Conservation (phyloP, 2,329 filamentous ascomycete species). For the Seiridium unicorne region DNA sequence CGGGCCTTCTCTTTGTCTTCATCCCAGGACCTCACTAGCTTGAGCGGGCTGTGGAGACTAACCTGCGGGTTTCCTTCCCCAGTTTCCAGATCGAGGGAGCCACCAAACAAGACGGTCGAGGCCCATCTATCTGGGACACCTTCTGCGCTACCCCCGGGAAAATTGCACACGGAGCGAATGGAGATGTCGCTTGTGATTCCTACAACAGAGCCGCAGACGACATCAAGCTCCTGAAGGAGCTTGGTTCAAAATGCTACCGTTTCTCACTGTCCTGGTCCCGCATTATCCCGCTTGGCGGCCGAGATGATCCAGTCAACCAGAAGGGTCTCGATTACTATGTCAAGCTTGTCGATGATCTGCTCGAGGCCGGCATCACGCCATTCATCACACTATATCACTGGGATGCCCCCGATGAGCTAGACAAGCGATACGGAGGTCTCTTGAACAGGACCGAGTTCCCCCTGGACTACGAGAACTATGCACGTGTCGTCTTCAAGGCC, state of each 20-base stretch:
- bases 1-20: not conserved
- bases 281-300: conserved; percentile 81
- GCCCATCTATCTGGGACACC: conserved; percentile 85
- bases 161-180: conserved; percentile 74
- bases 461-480: conserved; percentile 77
- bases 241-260: conserved; percentile 74
- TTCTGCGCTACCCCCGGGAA: conserved; percentile 81
- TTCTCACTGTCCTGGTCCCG: conserved; percentile 86
- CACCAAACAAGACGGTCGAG: conserved; percentile 71
- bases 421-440: conserved; percentile 79
- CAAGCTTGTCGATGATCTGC: conserved; percentile 74
- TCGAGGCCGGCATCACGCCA: conserved; percentile 73
- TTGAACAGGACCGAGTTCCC: conserved; percentile 81
- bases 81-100: conserved; percentile 90
- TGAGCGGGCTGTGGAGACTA: conserved; percentile 11
- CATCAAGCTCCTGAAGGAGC: conserved; percentile 71
- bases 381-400: conserved; percentile 86
- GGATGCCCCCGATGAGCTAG: conserved; percentile 77
- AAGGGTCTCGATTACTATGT: conserved; percentile 76
- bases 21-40: not conserved
- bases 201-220: conserved; percentile 79
- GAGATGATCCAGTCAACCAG: conserved; percentile 78
- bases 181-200: conserved; percentile 79
- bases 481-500: conserved; percentile 71
- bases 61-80: conserved; percentile 18